These are phyloP conservation scores for Hypomyces rosellus DNA, from an alignment of 2,329 filamentous ascomycete genomes.

Conservation along the genomic window DNA sequence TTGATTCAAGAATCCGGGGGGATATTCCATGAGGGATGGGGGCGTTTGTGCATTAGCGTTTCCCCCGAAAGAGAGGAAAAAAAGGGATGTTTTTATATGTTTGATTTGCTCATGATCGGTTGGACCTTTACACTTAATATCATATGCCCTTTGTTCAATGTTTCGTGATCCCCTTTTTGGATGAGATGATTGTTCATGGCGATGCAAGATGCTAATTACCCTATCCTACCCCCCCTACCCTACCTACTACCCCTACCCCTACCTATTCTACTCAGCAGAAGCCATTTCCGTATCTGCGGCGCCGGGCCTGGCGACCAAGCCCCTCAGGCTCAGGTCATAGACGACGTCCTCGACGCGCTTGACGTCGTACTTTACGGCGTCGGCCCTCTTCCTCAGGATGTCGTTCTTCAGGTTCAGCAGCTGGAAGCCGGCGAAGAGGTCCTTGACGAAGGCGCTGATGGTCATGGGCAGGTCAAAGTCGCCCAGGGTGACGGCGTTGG, in stretches of 20 bases:
- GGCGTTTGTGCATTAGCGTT: not conserved
- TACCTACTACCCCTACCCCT: too few relatives aligned
- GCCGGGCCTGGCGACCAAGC: slow-evolving; percentile 57
- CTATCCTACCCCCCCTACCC: too few relatives aligned
- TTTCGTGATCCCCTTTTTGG: too few relatives aligned
- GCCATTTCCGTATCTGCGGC: slow-evolving; percentile 34
- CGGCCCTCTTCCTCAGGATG: slow-evolving; percentile 75
- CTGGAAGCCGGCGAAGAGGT: slow-evolving; percentile 93
- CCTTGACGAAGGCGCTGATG: slow-evolving; percentile 90
- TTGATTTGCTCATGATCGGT: too few relatives aligned
- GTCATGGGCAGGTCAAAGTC: slow-evolving; percentile 80
- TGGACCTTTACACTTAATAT: too few relatives aligned
- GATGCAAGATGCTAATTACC: too few relatives aligned
- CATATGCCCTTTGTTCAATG: too few relatives aligned
- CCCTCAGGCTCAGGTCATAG: slow-evolving; percentile 85
- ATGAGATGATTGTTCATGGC: too few relatives aligned
- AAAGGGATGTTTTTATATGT: not conserved
- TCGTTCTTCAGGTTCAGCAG: slow-evolving; percentile 97
- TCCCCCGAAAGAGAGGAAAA: not conserved
- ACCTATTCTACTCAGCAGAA: too few relatives aligned
- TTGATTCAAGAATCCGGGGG: too few relatives aligned
- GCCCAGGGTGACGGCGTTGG: slow-evolving; percentile 84
- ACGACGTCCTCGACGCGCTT: slow-evolving; percentile 98
- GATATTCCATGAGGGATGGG: not conserved
- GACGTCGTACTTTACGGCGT: slow-evolving; percentile 93